Evolutionary conservation across 2,329 filamentous ascomycete genomes (phyloP), one percentile per base, ranked within the genome.

Genomic region (Cercospora sp.): DNA sequence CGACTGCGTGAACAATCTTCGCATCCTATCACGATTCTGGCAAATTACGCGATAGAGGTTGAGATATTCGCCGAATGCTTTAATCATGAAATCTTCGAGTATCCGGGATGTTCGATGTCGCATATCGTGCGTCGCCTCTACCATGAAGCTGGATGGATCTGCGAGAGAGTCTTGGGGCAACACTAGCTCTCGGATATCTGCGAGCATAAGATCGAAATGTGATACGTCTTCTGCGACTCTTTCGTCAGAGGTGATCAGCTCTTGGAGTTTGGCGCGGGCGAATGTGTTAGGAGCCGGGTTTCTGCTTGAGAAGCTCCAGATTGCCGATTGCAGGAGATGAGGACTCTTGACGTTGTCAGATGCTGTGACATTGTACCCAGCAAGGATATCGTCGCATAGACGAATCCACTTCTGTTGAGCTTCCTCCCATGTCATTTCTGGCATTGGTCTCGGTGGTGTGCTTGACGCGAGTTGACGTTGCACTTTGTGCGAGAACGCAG

Each of bases 391-490:
- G 66, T 86, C 82, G 69, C 91, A 91, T 30, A 97, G 81, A 55
- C 88, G 87, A 66, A 85, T 85, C 70, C 97, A 84, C 73, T 92
- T 89, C 21, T 81, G 81, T 70, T 90, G 86, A 0, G 93, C 91
- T 74, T 92, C 89, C 13, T 89, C 86, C 73, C 92, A 90, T 28
- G 86, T 87, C 2, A 94, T 83, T 63, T 92, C 86, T 10, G 97
- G 91, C 74, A 97, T 94, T 0, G 94, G 94, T 8, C 94, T 87
- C 7, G 95, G 95, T 3, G 95, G 95, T 74, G 97, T 94, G 0
- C 93, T 97, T 73, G 93, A 97, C 0, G 95, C 94, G 34, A 99
- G 84, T 70, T 91, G 91, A n/a, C 94, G 87, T 77, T 99, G 95
- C 43, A 98, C 86, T 77, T 97, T 97, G 26, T 88, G 88, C 74